Base-by-base conservation (phyloP, 129 eudicot species). In the Artemisia argyi region DNA sequence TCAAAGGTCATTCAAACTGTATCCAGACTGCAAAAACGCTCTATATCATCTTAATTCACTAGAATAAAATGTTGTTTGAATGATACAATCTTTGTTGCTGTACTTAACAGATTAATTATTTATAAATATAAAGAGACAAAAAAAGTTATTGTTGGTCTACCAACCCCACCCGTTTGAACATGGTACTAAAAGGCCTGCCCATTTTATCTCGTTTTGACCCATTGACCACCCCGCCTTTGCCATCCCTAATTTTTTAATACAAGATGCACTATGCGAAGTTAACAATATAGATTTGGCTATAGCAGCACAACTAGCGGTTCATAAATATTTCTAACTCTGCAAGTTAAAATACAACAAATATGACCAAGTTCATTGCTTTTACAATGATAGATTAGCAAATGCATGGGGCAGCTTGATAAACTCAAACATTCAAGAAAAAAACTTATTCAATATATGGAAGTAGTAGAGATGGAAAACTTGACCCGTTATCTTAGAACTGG, bases 321-420 rank as follows among this genome's bases (percentile, higher is more conserved):
- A 7, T 39, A 39, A 39, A 39, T 39, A 39, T 39, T 3, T 7
- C 11, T 39, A 11, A 7, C 46, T 8, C 49, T 44, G 44, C 60
- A 71, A 51, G 20, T 15, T 24, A 60, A n/a, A n/a, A 15, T 59
- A 59, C 13, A 48, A 47, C 56, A 19, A 55, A 35, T 55, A 54
- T 55, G 62, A 55, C 74, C 65, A 35, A 53, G 30, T 22, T 39
- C 57, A 3, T 61, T 26, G 20, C 60, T 73, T 73, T 61, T 11
- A 50, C 65, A 18, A 71, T 54, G 4, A 56, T 4, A 55, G 16
- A 69, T 51, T 26, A 68, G 15, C n/a, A 50, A 28, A 24, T 28
- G 13, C 11, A 3, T 7, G 47, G 28, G 60, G 68, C 68, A 72
- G 48, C 61, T 48, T 35, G 12, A 64, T 9, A 61, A 49, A 50